Percentiles rank a stretch among this genome's conserved stretches.
phyloP scores from a whole-genome alignment of 129 eudicot species.

The Rutidosis leptorrhynchoides region DNA sequence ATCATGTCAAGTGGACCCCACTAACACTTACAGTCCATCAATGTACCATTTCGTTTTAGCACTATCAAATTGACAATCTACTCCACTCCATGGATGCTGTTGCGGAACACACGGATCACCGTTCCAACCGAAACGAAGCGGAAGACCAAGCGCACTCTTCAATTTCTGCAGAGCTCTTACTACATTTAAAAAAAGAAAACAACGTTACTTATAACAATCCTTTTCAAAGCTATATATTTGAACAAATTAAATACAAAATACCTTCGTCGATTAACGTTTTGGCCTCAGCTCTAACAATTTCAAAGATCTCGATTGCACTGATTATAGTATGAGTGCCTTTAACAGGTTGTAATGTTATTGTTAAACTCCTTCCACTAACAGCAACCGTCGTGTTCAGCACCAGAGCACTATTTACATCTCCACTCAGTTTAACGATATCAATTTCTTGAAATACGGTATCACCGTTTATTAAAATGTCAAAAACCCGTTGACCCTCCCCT shows the following conservation, averaged over 20 bases:
- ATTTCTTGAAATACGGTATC: constrained; percentile 57
- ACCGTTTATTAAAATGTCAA: constrained; percentile 71
- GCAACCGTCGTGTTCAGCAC: constrained; percentile 76
- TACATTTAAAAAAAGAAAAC: constrained; percentile 29
- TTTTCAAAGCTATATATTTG: neutral
- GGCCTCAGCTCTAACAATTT: constrained; percentile 72
- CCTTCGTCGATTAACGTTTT: constrained; percentile 77
- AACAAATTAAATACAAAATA: constrained; percentile 20
- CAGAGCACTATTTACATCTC: constrained; percentile 61
- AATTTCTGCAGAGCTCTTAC: constrained; percentile 74
- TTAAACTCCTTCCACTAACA: constrained; percentile 85
- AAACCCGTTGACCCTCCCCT: constrained; percentile 71
- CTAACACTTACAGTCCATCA: constrained; percentile 87
- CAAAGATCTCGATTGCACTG: constrained; percentile 80
- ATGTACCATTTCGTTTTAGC: constrained; percentile 70
- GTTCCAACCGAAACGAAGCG: constrained; percentile 97
- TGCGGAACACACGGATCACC: constrained; percentile 99
- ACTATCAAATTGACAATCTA: constrained; percentile 78
- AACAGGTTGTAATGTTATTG: constrained; percentile 53
- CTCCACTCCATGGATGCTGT: constrained; percentile 99
- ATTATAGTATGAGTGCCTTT: constrained; percentile 65
- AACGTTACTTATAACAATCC: constrained; percentile 3
- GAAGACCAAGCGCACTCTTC: constrained; percentile 78
- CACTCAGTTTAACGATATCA: constrained; percentile 70
- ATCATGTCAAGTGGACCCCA: neutral